phyloP scores from a whole-genome alignment of 2,329 filamentous ascomycete species.

The Ascochyta koolunga region DNA sequence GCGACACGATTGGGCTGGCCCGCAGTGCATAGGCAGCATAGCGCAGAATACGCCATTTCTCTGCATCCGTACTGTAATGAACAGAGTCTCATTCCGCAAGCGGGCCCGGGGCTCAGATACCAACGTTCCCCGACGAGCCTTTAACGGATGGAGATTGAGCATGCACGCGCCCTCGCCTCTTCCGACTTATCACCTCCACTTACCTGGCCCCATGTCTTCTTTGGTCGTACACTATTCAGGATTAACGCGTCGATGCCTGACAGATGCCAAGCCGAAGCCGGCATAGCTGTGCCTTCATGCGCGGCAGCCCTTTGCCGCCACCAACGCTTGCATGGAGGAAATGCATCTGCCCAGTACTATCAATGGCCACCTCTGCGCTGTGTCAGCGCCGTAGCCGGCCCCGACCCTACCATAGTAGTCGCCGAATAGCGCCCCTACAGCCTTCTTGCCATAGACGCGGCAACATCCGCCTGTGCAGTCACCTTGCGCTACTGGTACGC shows the following conservation, averaged over 20 bases:
- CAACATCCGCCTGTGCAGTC: conserved; percentile 15
- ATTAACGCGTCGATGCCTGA: conserved; percentile 27
- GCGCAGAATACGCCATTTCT: conserved; percentile 21
- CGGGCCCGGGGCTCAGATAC: conserved; percentile 31
- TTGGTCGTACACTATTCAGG: conserved; percentile 26
- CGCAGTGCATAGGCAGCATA: conserved; percentile 15
- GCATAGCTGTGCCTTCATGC: conserved; percentile 32
- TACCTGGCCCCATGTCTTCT: conserved; percentile 23
- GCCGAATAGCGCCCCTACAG: conserved; percentile 11
- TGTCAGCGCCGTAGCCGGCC: conserved; percentile 18
- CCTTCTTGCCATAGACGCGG: conserved; percentile 2
- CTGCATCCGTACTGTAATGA: conserved; percentile 17
- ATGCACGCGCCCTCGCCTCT: conserved; percentile 29
- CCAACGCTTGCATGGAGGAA: conserved; percentile 35
- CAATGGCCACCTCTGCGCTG: conserved; percentile 23
- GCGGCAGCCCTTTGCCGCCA: conserved; percentile 34
- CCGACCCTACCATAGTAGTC: neutral
- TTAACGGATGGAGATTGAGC: conserved; percentile 25
- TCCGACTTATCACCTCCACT: conserved; percentile 26
- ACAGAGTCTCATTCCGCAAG: conserved; percentile 9
- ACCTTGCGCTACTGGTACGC: conserved; percentile 1
- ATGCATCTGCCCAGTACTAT: conserved; percentile 21
- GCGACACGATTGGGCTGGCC: conserved; percentile 23
- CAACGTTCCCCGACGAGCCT: conserved; percentile 30
- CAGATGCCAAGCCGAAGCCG: conserved; percentile 33